phyloP scores from a whole-genome alignment of 345 rosid species.

The Clausena lansium region DNA sequence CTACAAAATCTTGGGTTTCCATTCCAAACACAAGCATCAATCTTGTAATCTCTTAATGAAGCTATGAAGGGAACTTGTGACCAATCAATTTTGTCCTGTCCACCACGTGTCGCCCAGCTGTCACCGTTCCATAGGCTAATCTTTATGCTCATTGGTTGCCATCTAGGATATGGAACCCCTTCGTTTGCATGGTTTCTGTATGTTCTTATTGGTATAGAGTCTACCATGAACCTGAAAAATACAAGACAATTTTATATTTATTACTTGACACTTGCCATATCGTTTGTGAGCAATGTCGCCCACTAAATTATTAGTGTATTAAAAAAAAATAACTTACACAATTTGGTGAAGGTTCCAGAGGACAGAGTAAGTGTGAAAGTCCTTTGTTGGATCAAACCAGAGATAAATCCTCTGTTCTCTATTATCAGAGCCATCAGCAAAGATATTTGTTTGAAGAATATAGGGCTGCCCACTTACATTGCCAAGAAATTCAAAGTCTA shows the following conservation, averaged over 20 bases:
- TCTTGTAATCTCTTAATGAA: conserved; percentile 57
- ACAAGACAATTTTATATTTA: too few relatives aligned
- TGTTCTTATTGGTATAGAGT: conserved; percentile 63
- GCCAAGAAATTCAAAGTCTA: conserved; percentile 82
- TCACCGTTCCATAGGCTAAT: conserved; percentile 83
- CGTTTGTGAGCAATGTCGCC: background rate
- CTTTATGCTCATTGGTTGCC: conserved; percentile 72
- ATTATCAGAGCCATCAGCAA: conserved; percentile 58
- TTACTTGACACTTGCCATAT: too few relatives aligned
- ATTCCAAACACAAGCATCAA: conserved; percentile 74
- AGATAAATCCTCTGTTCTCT: conserved; percentile 75
- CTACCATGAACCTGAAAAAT: conserved; percentile 68
- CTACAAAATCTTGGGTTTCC: conserved; percentile 62
- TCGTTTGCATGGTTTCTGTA: conserved; percentile 73
- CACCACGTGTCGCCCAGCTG: conserved; percentile 87
- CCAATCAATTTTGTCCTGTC: conserved; percentile 74
- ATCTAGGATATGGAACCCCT: conserved; percentile 69
- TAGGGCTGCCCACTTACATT: conserved; percentile 69
- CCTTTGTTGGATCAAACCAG: conserved; percentile 88
- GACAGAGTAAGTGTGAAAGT: conserved; percentile 74
- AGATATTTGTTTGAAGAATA: conserved; percentile 80
- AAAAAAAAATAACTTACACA: conserved; percentile 47
- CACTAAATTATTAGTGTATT: background rate
- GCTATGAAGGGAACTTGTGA: conserved; percentile 71
- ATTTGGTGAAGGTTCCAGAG: conserved; percentile 85